phyloP scores from a whole-genome alignment of 2,329 filamentous ascomycete genomes.

The Venturia carpophila region DNA sequence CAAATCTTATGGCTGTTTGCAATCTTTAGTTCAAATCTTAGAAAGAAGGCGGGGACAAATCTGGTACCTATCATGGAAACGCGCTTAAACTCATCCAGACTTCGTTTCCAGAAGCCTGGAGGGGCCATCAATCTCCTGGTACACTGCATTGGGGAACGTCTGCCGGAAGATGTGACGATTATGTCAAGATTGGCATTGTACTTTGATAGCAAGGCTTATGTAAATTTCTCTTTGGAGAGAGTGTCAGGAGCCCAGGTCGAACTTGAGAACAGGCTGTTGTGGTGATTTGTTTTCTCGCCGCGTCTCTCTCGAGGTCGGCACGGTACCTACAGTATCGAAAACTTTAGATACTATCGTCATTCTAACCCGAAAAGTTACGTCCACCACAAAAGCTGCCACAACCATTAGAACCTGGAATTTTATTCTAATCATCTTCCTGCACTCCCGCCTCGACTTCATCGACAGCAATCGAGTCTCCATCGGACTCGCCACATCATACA shows the following conservation, averaged over 20 bases:
- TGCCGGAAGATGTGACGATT: neutral
- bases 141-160: conserved; percentile 29
- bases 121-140: conserved; percentile 23
- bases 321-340: neutral
- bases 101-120: conserved; percentile 50
- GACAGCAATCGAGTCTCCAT: neutral
- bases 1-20: conserved; percentile 55
- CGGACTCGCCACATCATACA: neutral
- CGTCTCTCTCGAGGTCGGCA: neutral
- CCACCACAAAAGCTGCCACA: too few species aligned
- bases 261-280: neutral
- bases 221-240: neutral
- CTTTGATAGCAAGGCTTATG: neutral
- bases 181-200: conserved; percentile 27
- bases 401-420: neutral
- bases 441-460: neutral
- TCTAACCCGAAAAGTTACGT: too few species aligned
- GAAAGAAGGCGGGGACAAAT: conserved; percentile 27
- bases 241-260: neutral
- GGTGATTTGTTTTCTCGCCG: neutral
- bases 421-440: neutral
- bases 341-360: neutral
- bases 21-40: conserved; percentile 26
- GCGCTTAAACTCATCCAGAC: conserved; percentile 51
- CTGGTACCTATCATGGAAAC: conserved; percentile 46